A percentile compares a stretch with the other conserved stretches of the same genome.
Conservation (phyloP, 768 basidiomycete genomes). For the Amanita rubescens region DNA sequence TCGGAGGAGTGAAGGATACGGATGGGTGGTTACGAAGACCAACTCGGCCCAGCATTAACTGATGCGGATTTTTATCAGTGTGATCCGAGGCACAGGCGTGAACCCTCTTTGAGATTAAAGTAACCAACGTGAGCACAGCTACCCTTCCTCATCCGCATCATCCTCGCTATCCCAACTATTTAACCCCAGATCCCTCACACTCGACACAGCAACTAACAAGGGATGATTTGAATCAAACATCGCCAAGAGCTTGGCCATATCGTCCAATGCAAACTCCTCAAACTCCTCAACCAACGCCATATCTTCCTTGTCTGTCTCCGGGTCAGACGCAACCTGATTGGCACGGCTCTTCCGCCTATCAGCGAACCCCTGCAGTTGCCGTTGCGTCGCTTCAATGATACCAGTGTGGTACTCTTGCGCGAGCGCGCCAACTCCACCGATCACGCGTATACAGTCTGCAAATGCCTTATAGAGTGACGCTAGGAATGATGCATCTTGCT, state of each 20-base stretch:
- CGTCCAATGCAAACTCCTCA: constrained; percentile 76
- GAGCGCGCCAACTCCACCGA: constrained; percentile 48
- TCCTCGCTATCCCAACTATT: constrained; percentile 43
- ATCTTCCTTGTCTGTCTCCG: constrained; percentile 52
- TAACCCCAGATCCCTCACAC: constrained; percentile 64
- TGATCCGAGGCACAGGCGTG: too few species aligned
- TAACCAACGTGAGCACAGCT: too few species aligned
- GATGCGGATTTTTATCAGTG: too few species aligned
- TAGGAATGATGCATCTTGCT: constrained; percentile 71
- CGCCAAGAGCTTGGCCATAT: constrained; percentile 60
- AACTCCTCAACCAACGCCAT: constrained; percentile 71
- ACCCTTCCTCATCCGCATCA: constrained; percentile 27
- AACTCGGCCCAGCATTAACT: too few species aligned
- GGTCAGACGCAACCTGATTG: constrained; percentile 23
- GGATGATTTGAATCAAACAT: constrained; percentile 52
- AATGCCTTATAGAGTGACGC: constrained; percentile 70
- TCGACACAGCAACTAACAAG: constrained; percentile 61
- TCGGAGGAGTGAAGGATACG: too few species aligned
- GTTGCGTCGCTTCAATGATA: constrained; percentile 62
- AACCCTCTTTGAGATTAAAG: too few species aligned
- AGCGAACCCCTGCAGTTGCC: constrained; percentile 61
- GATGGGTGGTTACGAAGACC: too few species aligned
- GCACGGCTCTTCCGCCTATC: constrained; percentile 56
- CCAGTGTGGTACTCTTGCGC: constrained; percentile 45
- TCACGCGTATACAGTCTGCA: constrained; percentile 50